Evolutionary conservation across 345 rosid genomes (phyloP).

Genomic region (Lepidium sativum): DNA sequence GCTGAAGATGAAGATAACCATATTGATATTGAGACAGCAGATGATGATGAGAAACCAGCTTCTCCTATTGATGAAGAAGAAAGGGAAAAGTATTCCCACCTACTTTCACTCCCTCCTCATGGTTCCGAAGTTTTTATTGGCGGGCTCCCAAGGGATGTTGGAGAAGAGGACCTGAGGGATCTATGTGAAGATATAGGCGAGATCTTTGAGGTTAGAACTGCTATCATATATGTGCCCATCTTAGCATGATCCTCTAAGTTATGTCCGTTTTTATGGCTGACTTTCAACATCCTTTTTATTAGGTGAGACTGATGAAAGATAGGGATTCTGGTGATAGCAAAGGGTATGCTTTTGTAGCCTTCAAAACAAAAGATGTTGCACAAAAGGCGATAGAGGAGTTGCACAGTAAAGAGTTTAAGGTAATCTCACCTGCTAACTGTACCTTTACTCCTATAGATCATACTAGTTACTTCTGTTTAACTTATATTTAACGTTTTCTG

Average conservation of each 20-base stretch:
- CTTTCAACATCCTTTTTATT: slow-evolving; percentile 13
- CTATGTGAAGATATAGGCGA: slow-evolving; percentile 84
- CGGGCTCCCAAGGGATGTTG: slow-evolving; percentile 81
- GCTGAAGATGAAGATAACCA: slow-evolving; percentile 38
- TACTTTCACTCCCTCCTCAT: slow-evolving; percentile 92
- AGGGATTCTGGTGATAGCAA: slow-evolving; percentile 91
- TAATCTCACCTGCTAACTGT: slow-evolving; percentile 23
- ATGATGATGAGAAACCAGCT: slow-evolving; percentile 48
- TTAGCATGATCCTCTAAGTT: neutral
- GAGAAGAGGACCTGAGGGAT: slow-evolving; percentile 81
- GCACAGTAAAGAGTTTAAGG: slow-evolving; percentile 92
- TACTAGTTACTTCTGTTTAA: neutral
- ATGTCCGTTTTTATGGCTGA: neutral
- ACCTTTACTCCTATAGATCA: neutral
- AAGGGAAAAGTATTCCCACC: slow-evolving; percentile 60
- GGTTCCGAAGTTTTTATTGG: slow-evolving; percentile 98
- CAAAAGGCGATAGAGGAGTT: slow-evolving; percentile 79
- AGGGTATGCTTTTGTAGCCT: slow-evolving; percentile 90
- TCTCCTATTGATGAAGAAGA: slow-evolving; percentile 55
- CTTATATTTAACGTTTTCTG: neutral
- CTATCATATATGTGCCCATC: slow-evolving; percentile 2
- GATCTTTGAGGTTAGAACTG: slow-evolving; percentile 60
- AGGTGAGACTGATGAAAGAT: slow-evolving; percentile 91
- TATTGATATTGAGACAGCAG: slow-evolving; percentile 33
- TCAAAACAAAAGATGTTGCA: slow-evolving; percentile 64